Evolutionary conservation across 352 stramenopile species (phyloP), one percentile per base, ranked within the genome.

Genomic region (Pythium pyrilobum): DNA sequence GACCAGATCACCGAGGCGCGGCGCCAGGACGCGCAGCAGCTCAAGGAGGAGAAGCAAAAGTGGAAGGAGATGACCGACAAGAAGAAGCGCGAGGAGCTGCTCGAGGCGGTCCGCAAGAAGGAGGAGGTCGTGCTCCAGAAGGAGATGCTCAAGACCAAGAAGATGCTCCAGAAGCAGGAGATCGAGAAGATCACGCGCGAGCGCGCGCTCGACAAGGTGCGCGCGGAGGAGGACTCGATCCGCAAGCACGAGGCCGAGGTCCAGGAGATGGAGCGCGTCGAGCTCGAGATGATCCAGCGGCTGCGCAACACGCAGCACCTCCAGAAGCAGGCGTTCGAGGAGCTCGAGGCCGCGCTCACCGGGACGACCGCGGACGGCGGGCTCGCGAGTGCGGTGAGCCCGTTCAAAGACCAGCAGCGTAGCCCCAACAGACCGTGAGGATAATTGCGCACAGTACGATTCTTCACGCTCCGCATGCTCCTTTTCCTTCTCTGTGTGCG

Each of bases 251-350:
- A 91, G 52, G 41, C 56, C 15, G 79, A 93, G 33, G 78, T 93
- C 6, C 73, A 86, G 18, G 79, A 89, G 31, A 93, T 93, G 83
- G 83, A 93, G 48, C 79, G 69, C 20, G 60, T 88, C 32, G 83
- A 92, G 56, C 54, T 88, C 13, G 81, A 94, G 62, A 71, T 92
- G 31, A 94, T 92, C 50, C 75, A 92, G 45, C 66, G 81, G 5
- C 67, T 92, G 29, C 77, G 81, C 52, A 90, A 88, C 64, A 94
- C 81, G 28, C 81, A 94, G 62, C 79, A 92, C 42, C 38, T 94
- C 25, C 83, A 94, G 56, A 90, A 91, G 51, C 77, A 93, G 50
- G 83, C 81, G 0, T 91, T 91, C 37, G 77, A 93, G 43, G 81
- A 93, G 46, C 75, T 93, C 21, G 83, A 93, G 68, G 74, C 77